Conservation (phyloP, 805 yeast genomes). For the Helenozyma baotianmanensis region DNA sequence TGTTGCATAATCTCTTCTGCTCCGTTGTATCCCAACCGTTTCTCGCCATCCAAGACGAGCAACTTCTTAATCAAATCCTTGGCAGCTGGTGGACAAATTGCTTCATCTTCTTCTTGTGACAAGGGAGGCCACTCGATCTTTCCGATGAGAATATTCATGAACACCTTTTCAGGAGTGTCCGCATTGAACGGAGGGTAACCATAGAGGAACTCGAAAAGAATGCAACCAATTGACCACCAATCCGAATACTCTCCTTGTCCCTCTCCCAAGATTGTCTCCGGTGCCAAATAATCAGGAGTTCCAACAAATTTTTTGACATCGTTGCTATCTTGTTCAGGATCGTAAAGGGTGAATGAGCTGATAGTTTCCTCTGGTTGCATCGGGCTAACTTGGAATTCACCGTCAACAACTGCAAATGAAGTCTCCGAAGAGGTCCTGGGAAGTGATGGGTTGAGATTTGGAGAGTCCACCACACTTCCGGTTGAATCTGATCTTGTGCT, state of each 20-base stretch:
- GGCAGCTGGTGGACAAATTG: conserved; percentile 60
- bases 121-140: conserved; percentile 81
- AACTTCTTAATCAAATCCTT: conserved; percentile 66
- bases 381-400: conserved; percentile 37
- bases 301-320: conserved; percentile 77
- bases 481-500: conserved; percentile 26
- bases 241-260: conserved; percentile 85
- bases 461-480: conserved; percentile 45
- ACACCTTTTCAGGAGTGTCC: conserved; percentile 70
- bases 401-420: conserved; percentile 52
- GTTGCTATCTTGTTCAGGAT: conserved; percentile 51
- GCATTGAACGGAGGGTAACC: conserved; percentile 97
- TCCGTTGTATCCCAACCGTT: conserved; percentile 75
- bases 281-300: conserved; percentile 96
- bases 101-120: conserved; percentile 46
- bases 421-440: conserved; percentile 52
- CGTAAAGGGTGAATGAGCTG: conserved; percentile 58
- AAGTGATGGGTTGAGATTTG: conserved; percentile 44
- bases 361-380: conserved; percentile 19
- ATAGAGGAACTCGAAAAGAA: conserved; percentile 82
- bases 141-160: conserved; percentile 71
- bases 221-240: conserved; percentile 99
- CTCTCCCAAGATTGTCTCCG: conserved; percentile 85
- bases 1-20: conserved; percentile 76
- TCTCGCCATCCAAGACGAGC: conserved; percentile 56